Evolutionary conservation across 805 yeast genomes (phyloP), one percentile per base, ranked within the genome.

Genomic region (Hanseniaspora meyeri): DNA sequence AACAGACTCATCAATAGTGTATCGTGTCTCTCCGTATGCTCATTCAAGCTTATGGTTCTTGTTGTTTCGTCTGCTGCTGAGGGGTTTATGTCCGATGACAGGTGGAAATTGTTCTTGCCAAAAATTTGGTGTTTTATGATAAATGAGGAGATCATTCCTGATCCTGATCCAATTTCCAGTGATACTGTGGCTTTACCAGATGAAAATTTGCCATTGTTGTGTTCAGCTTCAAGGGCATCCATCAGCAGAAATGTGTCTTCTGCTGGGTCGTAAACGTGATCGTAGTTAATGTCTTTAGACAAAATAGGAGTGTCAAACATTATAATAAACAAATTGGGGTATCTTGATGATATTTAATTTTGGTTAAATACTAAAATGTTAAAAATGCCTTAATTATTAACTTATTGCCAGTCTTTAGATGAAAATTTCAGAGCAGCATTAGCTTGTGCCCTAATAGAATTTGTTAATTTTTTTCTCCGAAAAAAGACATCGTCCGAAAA

Each of bases 211-310:
- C 48, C 36, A 12, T 43, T 40, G 9, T 16, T 38, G 17, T 39
- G 31, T 52, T 86, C 84, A 43, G 72, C 66, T 63, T 93, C 97
- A 49, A 93, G 73, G 16, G 84, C 74, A 66, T 93, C 98, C 46
- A 93, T 69, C 10, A 93, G 72, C 10, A 91, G 77, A 65, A 84
- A 93, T 8, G 95, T 80, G 71, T 93, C 98, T 63, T 93, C 98
- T 0, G 95, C 79, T 0, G 98, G 97, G 65, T 93, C 98, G 66
- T 93, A 93, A 3, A 91, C 95, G 62, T 76, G 76, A n/a, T 77
- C 81, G 59, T 75, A 78, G 63, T 85, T 84, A 19, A 43, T 43
- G 27, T 82, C 76, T 19, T 73, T 68, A 1, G 50, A 19, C 34
- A 52, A 38, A n/a, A 20, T 19, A 10, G 56, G 56, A 36, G 56